phyloP scores from a whole-genome alignment of 768 basidiomycete genomes.

The Dioszegia aurantiaca region DNA sequence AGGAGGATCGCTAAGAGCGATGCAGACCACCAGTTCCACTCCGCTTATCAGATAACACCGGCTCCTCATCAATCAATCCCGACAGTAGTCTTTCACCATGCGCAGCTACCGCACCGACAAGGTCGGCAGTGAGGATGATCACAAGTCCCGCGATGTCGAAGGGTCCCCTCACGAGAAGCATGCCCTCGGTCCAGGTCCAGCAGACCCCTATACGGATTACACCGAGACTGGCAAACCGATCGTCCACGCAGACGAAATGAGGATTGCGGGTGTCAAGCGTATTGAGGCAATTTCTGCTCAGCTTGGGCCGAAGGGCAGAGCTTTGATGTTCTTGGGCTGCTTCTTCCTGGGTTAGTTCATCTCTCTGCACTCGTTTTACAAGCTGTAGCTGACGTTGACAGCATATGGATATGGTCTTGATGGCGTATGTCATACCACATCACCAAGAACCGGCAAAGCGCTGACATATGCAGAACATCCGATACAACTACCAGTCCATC shows the following conservation, averaged over 20 bases:
- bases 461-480: slow-evolving; percentile 15
- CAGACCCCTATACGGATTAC: slow-evolving; percentile 2
- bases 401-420: slow-evolving; percentile 32
- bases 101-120: too few relatives aligned
- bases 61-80: too few relatives aligned
- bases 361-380: too few relatives aligned
- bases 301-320: slow-evolving; percentile 30
- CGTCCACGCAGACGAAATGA: neutral
- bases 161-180: neutral
- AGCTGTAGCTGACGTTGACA: too few relatives aligned
- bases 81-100: too few relatives aligned
- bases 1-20: too few relatives aligned
- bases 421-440: slow-evolving; percentile 29
- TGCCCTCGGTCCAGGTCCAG: neutral
- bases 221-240: neutral
- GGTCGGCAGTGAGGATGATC: neutral
- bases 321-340: slow-evolving; percentile 38
- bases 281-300: slow-evolving; percentile 44
- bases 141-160: slow-evolving; percentile 4
- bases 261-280: slow-evolving; percentile 29
- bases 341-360: slow-evolving; percentile 38
- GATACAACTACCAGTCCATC: slow-evolving; percentile 34
- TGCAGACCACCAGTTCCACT: too few relatives aligned
- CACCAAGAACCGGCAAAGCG: too few relatives aligned
- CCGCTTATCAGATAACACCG: too few relatives aligned